A percentile compares a stretch with the other conserved stretches of the same genome.
Conservation (phyloP, 106 monocot genomes). For the Phalaenopsis equestris region DNA sequence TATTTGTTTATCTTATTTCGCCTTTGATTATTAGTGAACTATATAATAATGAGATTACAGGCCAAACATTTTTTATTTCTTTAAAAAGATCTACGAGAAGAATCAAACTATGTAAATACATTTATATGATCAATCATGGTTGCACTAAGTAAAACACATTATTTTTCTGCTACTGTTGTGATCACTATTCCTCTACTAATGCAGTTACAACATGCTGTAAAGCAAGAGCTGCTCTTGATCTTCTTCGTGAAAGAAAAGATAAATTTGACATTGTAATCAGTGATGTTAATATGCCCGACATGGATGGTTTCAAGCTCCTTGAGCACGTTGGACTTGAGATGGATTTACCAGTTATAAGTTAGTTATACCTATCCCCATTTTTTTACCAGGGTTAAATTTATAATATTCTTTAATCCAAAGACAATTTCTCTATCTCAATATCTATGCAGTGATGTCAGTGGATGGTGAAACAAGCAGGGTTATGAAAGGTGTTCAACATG, state of each 20-base stretch:
- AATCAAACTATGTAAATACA: too few relatives aligned
- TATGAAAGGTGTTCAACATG: slow-evolving; percentile 98
- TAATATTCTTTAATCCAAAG: too few relatives aligned
- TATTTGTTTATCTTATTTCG: too few relatives aligned
- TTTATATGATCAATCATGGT: too few relatives aligned
- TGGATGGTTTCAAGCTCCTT: slow-evolving; percentile 95
- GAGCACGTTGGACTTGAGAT: slow-evolving; percentile 88
- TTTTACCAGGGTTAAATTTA: neutral
- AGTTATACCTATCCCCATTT: slow-evolving; percentile 16
- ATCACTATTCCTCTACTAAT: neutral
- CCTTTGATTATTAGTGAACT: too few relatives aligned
- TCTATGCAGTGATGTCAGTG: slow-evolving; percentile 92
- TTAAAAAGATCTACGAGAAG: too few relatives aligned
- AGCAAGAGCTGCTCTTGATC: slow-evolving; percentile 64
- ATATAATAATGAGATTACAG: too few relatives aligned
- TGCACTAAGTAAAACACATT: neutral
- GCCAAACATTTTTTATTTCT: too few relatives aligned
- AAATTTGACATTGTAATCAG: slow-evolving; percentile 94
- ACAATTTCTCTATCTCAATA: neutral
- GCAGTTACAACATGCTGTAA: slow-evolving; percentile 81
- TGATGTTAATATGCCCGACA: slow-evolving; percentile 90
- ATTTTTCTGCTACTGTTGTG: neutral
- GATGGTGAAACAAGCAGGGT: slow-evolving; percentile 98
- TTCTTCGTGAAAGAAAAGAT: slow-evolving; percentile 75
- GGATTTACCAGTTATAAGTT: slow-evolving; percentile 95